Evolutionary conservation across 2,329 filamentous ascomycete genomes (phyloP).

Genomic region (Diaporthe vaccinii): DNA sequence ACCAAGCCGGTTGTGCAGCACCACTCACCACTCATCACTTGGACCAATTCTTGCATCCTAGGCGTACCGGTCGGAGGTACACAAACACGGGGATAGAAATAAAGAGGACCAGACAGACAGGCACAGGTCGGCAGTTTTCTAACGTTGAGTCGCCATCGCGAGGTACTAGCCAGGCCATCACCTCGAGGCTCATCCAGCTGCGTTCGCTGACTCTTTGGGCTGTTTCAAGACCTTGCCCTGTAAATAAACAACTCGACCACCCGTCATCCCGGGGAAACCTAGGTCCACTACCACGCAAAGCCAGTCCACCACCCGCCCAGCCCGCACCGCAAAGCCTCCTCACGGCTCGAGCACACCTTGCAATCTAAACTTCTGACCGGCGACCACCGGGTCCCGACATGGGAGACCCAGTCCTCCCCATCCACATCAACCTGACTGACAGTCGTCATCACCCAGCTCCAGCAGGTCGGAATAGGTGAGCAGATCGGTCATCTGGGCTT

Average conservation of each 20-base stretch:
- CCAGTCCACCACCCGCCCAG: background rate
- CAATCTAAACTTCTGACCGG: constrained; percentile 28
- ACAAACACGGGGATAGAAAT: background rate
- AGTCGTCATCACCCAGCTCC: background rate
- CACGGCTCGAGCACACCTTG: constrained; percentile 40
- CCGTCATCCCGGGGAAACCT: constrained; percentile 15
- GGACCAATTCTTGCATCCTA: background rate
- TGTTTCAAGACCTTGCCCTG: constrained; percentile 26
- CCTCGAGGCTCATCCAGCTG: background rate
- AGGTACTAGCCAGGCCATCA: background rate
- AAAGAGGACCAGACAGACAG: background rate
- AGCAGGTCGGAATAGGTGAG: background rate
- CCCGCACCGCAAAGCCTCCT: constrained; percentile 27
- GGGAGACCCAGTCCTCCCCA: constrained; percentile 35
- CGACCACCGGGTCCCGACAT: constrained; percentile 20
- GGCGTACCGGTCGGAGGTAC: background rate
- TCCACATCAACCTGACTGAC: constrained; percentile 22
- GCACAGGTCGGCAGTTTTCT: background rate
- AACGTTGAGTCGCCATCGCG: background rate
- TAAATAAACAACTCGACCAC: constrained; percentile 25
- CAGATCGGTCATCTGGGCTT: constrained; percentile 13
- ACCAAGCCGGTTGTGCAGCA: background rate
- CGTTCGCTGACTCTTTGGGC: constrained; percentile 5
- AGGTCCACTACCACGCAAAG: constrained; percentile 20
- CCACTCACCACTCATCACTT: background rate